Evolutionary conservation across 179 eudicot genomes (phyloP).

Genomic region (Beta macrorhiza): DNA sequence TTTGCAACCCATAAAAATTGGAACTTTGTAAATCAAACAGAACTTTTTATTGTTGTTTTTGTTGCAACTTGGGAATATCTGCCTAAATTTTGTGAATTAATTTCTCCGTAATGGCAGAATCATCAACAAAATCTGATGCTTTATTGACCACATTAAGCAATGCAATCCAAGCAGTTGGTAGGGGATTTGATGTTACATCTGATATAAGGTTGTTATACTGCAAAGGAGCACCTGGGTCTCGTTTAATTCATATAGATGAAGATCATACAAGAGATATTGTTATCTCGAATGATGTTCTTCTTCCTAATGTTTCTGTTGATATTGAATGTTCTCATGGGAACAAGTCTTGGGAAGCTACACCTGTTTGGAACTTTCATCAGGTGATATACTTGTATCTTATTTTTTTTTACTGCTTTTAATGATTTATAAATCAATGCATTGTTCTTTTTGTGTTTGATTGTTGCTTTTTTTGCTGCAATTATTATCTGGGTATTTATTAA

Average conservation of each 20-base stretch:
- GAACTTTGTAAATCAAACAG: not conserved
- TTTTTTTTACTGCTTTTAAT: not conserved
- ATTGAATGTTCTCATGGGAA: conserved; percentile 53
- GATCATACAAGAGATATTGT: conserved; percentile 50
- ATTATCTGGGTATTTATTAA: conserved; percentile 1
- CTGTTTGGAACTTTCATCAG: conserved; percentile 73
- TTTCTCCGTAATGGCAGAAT: conserved; percentile 24
- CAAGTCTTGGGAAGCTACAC: conserved; percentile 45
- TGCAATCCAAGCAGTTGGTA: conserved; percentile 87
- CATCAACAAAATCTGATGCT: conserved; percentile 38
- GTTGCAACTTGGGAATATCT: too few relatives aligned
- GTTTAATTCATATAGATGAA: conserved; percentile 71
- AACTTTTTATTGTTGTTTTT: not conserved
- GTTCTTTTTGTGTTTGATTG: conserved; percentile 5
- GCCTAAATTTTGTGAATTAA: too few relatives aligned
- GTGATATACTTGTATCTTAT: conserved; percentile 32
- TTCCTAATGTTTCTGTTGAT: conserved; percentile 76
- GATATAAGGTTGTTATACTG: conserved; percentile 89
- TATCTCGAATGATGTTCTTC: conserved; percentile 42
- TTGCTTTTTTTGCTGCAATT: conserved; percentile 10
- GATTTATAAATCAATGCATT: not conserved
- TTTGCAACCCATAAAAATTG: not conserved
- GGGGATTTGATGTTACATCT: conserved; percentile 96
- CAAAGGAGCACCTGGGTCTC: conserved; percentile 80
- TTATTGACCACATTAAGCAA: conserved; percentile 60